These are phyloP conservation scores for Pholiota conissans DNA, from an alignment of 768 basidiomycete species.

Conservation along the genomic window DNA sequence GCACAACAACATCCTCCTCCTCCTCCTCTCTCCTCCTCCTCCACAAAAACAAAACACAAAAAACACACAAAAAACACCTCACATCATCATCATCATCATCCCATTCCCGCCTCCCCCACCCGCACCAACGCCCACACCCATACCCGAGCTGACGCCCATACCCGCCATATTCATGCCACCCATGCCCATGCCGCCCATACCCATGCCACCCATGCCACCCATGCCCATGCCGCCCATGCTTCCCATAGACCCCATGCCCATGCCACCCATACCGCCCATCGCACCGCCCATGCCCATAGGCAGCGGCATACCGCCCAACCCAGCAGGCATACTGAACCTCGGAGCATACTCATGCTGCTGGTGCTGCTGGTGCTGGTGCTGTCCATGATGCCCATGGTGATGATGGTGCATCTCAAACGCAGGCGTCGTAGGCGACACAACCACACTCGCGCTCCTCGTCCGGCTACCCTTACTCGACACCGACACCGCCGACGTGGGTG, in stretches of 20 bases:
- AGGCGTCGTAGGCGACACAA: constrained; percentile 5
- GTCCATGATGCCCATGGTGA: too few species aligned
- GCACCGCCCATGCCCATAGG: constrained; percentile 1
- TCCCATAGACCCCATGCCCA: constrained; percentile 12
- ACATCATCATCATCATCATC: constrained; percentile 27
- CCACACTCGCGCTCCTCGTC: not conserved
- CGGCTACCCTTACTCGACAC: not conserved
- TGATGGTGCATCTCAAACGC: constrained; percentile 19
- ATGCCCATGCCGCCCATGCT: not conserved
- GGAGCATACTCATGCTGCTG: too few species aligned
- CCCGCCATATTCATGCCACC: constrained; percentile 9
- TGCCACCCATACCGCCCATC: constrained; percentile 10
- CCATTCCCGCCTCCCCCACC: constrained; percentile 11
- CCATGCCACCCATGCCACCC: not conserved
- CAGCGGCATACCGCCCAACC: constrained; percentile 4
- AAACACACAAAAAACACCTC: constrained; percentile 2
- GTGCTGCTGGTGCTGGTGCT: too few species aligned
- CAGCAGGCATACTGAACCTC: too few species aligned
- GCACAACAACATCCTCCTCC: too few species aligned
- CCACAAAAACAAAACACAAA: not conserved
- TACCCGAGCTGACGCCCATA: constrained; percentile 4
- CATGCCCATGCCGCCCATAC: constrained; percentile 9
- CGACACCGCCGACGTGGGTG: constrained; percentile 3
- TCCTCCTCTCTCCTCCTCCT: too few species aligned
- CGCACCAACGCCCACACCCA: constrained; percentile 8